Conservation (phyloP, 768 basidiomycete genomes). For the Collybia sp. region DNA sequence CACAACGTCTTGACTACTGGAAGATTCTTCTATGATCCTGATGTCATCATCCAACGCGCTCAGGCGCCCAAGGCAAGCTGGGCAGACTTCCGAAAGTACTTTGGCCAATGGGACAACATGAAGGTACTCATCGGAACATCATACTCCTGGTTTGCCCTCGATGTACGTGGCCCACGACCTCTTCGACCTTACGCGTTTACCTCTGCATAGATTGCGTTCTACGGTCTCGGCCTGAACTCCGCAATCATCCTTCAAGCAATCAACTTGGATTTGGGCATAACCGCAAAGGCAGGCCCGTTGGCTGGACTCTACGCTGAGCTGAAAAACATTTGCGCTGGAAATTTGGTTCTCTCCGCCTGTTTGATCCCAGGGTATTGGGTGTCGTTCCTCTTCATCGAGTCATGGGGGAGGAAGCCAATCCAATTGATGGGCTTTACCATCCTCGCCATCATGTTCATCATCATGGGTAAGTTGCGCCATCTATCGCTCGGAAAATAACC, state of each 20-base stretch:
- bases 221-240: conserved; percentile 81
- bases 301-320: conserved; percentile 46
- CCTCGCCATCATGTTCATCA: conserved; percentile 56
- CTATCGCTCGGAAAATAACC: not conserved
- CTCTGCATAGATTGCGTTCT: conserved; percentile 63
- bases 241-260: conserved; percentile 66
- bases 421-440: conserved; percentile 68
- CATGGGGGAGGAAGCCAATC: conserved; percentile 74
- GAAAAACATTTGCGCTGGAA: conserved; percentile 60
- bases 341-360: conserved; percentile 69
- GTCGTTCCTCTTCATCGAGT: conserved; percentile 56
- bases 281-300: too few species aligned
- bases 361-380: conserved; percentile 75
- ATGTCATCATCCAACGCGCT: conserved; percentile 52
- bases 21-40: conserved; percentile 40
- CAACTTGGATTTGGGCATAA: not conserved
- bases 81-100: conserved; percentile 61
- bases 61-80: conserved; percentile 61
- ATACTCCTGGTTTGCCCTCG: conserved; percentile 85
- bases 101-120: conserved; percentile 64
- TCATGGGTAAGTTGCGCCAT: conserved; percentile 46
- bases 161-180: conserved; percentile 34
- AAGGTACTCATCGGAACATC: conserved; percentile 73
- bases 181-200: not conserved
- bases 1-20: conserved; percentile 52